These are phyloP conservation scores for Cystoisospora suis DNA, from an alignment of 169 alveolate genomes.

Conservation along the genomic window DNA sequence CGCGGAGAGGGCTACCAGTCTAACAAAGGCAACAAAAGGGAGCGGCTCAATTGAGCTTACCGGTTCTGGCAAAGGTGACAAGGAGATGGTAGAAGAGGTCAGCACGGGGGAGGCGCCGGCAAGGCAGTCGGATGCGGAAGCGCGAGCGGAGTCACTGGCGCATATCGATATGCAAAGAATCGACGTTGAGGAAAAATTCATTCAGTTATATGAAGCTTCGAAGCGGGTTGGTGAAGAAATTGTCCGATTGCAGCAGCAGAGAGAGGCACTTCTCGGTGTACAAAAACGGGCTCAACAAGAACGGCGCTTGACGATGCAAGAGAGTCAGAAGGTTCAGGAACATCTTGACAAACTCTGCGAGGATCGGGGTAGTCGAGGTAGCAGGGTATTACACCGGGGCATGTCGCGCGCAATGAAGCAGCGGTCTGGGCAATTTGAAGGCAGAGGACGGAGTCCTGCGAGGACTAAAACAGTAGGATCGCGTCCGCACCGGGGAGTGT, in stretches of 20 bases:
- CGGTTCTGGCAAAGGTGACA: background rate
- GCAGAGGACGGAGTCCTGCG: background rate
- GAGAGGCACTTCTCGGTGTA: background rate
- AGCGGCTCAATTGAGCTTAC: too few relatives aligned
- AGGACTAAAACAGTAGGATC: background rate
- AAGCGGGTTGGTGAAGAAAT: background rate
- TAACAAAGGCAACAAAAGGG: background rate
- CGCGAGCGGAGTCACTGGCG: background rate
- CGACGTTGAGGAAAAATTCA: background rate
- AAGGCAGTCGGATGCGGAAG: background rate
- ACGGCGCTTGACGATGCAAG: background rate
- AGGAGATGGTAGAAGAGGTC: too few relatives aligned
- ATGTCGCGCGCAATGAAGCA: background rate
- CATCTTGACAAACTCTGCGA: background rate
- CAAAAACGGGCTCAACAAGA: background rate
- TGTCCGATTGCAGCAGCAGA: background rate
- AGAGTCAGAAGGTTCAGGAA: background rate
- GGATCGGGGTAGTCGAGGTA: background rate
- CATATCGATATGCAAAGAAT: background rate
- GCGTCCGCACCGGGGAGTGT: background rate
- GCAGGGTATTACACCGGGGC: background rate
- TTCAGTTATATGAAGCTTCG: background rate
- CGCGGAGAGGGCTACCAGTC: background rate
- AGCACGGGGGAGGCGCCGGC: too few relatives aligned
- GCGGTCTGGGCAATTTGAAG: background rate